A percentile compares a stretch with the other conserved stretches of the same genome.
Evolutionary conservation across 2,329 filamentous ascomycete species (phyloP).

Genomic region (Hymenoscyphus linearis): DNA sequence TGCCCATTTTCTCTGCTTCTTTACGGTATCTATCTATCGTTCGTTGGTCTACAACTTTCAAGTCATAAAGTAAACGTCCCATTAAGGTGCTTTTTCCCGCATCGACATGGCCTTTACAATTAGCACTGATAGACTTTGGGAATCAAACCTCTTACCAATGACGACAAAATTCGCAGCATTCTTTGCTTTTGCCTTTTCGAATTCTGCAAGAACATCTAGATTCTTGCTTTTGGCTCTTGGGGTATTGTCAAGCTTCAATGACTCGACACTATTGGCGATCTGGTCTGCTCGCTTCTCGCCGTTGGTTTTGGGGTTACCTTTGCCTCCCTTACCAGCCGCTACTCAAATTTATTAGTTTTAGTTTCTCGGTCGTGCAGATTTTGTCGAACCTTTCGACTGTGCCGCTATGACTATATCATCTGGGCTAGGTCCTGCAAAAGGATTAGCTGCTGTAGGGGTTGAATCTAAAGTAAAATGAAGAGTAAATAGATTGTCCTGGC

Average conservation of each 20-base stretch:
- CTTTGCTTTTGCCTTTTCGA: conserved; percentile 69
- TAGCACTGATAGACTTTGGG: neutral
- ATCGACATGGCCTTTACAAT: conserved; percentile 75
- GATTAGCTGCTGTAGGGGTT: conserved; percentile 43
- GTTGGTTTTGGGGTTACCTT: conserved; percentile 35
- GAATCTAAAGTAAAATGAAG: conserved; percentile 36
- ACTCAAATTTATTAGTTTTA: conserved; percentile 35
- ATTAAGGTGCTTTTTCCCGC: conserved; percentile 97
- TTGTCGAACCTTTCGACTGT: conserved; percentile 77
- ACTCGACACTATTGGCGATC: conserved; percentile 42
- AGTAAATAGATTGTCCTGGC: conserved; percentile 28
- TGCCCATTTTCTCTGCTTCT: conserved; percentile 87
- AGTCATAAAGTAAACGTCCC: conserved; percentile 85
- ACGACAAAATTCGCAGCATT: conserved; percentile 87
- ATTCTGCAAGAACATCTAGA: conserved; percentile 77
- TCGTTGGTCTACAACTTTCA: conserved; percentile 81
- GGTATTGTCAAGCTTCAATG: conserved; percentile 44
- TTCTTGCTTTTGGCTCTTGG: conserved; percentile 67
- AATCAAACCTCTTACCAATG: conserved; percentile 53
- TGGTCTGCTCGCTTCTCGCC: conserved; percentile 37
- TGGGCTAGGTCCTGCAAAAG: conserved; percentile 82
- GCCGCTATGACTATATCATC: conserved; percentile 85
- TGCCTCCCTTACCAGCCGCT: conserved; percentile 38
- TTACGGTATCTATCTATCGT: conserved; percentile 83
- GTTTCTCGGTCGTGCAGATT: conserved; percentile 27